Evolutionary conservation across 225 moss, liverwort and hornwort genomes (phyloP), one percentile per base, ranked within the genome.

Genomic region (Anthoceros angustus): DNA sequence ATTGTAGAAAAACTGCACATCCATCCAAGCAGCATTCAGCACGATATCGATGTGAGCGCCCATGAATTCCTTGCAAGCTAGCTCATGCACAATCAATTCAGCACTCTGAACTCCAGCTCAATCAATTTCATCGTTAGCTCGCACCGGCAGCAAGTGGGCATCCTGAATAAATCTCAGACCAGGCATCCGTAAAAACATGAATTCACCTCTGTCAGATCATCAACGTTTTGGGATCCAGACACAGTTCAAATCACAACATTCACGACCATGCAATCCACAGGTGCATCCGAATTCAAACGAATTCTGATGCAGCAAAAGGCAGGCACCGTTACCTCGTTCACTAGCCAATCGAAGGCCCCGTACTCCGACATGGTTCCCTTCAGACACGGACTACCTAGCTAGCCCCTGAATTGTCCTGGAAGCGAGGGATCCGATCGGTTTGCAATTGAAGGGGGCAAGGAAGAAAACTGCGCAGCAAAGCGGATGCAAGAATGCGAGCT

Each of bases 251-350:
- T 14, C 8, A 50, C 6, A 14, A 50, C 49, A 5, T 7, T 14
- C 3, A 7, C 49, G 15, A 20, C 5, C 49, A 50, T 14, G 4
- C 14, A 14, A 20, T 50, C 16, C 15, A 50, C 49, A 50, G 20
- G 5, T 16, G 14, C 49, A 50, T 3, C 15, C 49, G n/a, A n/a
- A n/a, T n/a, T n/a, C n/a, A n/a, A n/a, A n/a, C n/a, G n/a, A n/a
- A n/a, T n/a, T n/a, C n/a, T n/a, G n/a, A n/a, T n/a, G n/a, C n/a
- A n/a, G n/a, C n/a, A n/a, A n/a, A n/a, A n/a, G n/a, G n/a, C n/a
- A n/a, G n/a, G n/a, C n/a, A n/a, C n/a, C n/a, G n/a, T n/a, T 14
- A 50, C 49, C 49, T 50, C 49, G 49, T 50, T 50, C 49, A 50
- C 49, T 14, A 50, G 49, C 49, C 49, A 50, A 50, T 50, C 49